Evolutionary conservation across 306 rosid species (phyloP).

Genomic region (Citrullus mucosospermus): DNA sequence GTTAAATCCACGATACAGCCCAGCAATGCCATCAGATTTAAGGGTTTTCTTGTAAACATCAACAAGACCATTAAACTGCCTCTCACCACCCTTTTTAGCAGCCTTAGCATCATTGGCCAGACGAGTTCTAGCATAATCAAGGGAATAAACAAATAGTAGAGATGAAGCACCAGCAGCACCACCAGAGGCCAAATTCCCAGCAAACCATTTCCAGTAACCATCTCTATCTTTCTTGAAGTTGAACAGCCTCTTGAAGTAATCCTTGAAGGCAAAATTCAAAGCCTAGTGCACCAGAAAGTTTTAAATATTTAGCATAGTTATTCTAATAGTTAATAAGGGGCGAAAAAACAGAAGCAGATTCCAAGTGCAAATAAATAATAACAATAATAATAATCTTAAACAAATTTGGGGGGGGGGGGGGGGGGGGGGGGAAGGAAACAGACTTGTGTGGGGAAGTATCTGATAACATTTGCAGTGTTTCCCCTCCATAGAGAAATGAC

Average conservation of each 20-base stretch:
- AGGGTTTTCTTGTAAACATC: constrained; percentile 77
- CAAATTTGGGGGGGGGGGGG: too few species aligned
- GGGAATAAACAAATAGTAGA: constrained; percentile 62
- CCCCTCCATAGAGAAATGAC: constrained; percentile 77
- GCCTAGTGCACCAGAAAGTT: constrained; percentile 38
- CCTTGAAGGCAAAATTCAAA: constrained; percentile 83
- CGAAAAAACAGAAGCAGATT: neutral
- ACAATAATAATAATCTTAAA: neutral
- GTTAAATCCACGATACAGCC: constrained; percentile 84
- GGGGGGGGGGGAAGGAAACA: neutral
- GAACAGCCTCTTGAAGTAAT: constrained; percentile 81
- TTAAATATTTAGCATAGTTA: neutral
- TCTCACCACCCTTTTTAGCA: constrained; percentile 77
- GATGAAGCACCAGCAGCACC: constrained; percentile 89
- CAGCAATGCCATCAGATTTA: constrained; percentile 70
- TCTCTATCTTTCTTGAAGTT: constrained; percentile 78
- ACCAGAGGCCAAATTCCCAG: constrained; percentile 89
- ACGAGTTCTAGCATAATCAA: constrained; percentile 80
- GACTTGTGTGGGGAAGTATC: constrained; percentile 92
- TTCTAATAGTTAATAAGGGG: neutral
- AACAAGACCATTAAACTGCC: constrained; percentile 74
- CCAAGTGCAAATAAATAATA: neutral
- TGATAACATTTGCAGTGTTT: constrained; percentile 81
- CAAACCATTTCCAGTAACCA: constrained; percentile 94
- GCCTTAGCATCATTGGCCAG: constrained; percentile 74